Evolutionary conservation across 2,329 filamentous ascomycete genomes (phyloP), one percentile per base, ranked within the genome.

Genomic region (Fusarium agapanthi): DNA sequence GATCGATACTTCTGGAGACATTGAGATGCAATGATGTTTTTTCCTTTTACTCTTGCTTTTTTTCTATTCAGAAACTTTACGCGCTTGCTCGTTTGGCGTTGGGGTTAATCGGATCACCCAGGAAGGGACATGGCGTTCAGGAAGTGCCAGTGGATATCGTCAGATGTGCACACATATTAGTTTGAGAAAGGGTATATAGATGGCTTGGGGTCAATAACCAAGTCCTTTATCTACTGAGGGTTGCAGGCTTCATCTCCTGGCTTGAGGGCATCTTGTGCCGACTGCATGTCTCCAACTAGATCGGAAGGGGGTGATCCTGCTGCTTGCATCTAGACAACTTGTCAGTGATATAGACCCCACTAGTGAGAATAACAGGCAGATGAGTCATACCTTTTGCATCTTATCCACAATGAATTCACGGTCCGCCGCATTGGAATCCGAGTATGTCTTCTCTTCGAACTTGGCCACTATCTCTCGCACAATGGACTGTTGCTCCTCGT

Each of bases 401-500:
- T 92, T 92, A 79, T 98, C 95, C 73, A 98, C 95, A 77, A 99
- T 96, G 82, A 95, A 98, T 80, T 97, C 94, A 70, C 95, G 88
- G 82, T 97, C 94, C 50, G 89, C 87, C 20, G 92, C 84, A 79
- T 97, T 95, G 18, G 92, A 89, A 84, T 99, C 96, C 51, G 89
- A 89, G 81, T 97, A 99, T 1, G 88, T 89, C 61, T 88, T 87
- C 81, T 92, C 89, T 81, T 99, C 95, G 79, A 99, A 99, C 79
- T 94, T 94, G 74, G 84, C 86, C 61, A 97, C 94, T 81, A 99
- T 98, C 81, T 98, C 94, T 63, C 85, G 87, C 5, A 98, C 95
- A 51, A 98, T 83, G 22, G 81, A 83, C 79, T 94, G 90, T 83
- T 99, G 96, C 81, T 92, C 90, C 81, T 93, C 87, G 80, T 97